phyloP scores from a whole-genome alignment of 805 yeast species.

The Wickerhamiella kurtzmanii region DNA sequence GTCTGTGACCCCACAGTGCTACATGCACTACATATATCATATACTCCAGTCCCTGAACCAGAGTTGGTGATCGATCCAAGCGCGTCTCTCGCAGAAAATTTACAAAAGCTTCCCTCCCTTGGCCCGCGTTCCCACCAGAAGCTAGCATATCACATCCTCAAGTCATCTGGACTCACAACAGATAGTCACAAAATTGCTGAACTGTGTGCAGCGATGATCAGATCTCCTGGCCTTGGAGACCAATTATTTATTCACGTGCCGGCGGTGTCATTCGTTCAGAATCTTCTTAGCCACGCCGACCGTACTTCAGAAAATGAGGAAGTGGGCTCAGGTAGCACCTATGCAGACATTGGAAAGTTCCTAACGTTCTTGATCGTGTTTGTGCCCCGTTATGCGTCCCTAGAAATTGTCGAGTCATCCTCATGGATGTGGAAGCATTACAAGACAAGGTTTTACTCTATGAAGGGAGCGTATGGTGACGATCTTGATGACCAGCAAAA shows the following conservation, averaged over 20 bases:
- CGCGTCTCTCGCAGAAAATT: background rate
- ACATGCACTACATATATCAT: slow-evolving; percentile 14
- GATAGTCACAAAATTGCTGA: slow-evolving; percentile 9
- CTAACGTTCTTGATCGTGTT: background rate
- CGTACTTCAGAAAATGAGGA: background rate
- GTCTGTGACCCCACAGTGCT: slow-evolving; percentile 18
- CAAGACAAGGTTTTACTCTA: background rate
- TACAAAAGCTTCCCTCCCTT: background rate
- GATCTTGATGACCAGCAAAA: slow-evolving; percentile 9
- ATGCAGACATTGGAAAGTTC: background rate
- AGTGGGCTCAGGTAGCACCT: background rate
- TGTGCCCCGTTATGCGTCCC: background rate
- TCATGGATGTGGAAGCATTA: background rate
- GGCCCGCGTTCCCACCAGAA: background rate
- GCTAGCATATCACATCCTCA: background rate
- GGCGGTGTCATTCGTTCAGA: slow-evolving; percentile 32
- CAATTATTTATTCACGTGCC: slow-evolving; percentile 33
- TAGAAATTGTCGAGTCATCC: background rate
- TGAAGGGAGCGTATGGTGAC: background rate
- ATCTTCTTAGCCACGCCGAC: slow-evolving; percentile 33
- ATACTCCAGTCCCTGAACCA: slow-evolving; percentile 10
- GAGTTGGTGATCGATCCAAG: background rate
- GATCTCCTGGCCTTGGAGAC: slow-evolving; percentile 32
- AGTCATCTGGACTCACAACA: background rate
- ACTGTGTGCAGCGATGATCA: slow-evolving; percentile 38